Evolutionary conservation across 2,329 filamentous ascomycete genomes (phyloP).

Genomic region (Lasiodiplodia sp.): DNA sequence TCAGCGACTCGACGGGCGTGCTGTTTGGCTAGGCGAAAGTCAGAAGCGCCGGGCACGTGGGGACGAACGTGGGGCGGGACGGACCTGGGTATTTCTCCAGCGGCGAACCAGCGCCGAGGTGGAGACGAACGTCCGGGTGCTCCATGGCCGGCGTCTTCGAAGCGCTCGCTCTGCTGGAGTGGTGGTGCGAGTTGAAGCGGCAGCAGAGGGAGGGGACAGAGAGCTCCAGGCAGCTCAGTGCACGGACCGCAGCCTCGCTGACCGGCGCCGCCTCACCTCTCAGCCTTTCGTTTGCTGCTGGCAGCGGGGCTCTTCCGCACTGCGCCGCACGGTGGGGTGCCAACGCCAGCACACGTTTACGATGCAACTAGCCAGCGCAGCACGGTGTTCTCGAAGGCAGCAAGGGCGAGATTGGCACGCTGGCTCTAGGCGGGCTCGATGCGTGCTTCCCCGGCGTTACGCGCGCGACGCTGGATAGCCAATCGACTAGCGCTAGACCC

Average conservation of each 20-base stretch:
- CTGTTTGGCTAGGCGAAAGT: slow-evolving; percentile 44
- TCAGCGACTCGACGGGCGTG: slow-evolving; percentile 49
- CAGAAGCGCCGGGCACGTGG: slow-evolving; percentile 22
- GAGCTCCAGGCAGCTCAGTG: slow-evolving; percentile 13
- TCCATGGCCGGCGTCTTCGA: slow-evolving; percentile 21
- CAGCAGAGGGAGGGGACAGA: slow-evolving; percentile 15
- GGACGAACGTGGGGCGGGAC: slow-evolving; percentile 29
- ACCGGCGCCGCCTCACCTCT: slow-evolving; percentile 18
- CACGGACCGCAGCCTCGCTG: slow-evolving; percentile 2
- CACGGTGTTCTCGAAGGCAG: slow-evolving; percentile 4
- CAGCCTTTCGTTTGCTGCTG: background rate
- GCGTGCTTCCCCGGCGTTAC: slow-evolving; percentile 14
- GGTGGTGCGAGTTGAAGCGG: slow-evolving; percentile 8
- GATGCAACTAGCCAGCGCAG: slow-evolving; percentile 15
- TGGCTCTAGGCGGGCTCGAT: background rate
- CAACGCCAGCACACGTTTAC: background rate
- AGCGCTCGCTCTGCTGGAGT: slow-evolving; percentile 17
- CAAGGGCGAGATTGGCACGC: background rate
- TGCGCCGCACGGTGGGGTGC: background rate
- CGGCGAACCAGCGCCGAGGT: slow-evolving; percentile 41
- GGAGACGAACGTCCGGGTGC: slow-evolving; percentile 44
- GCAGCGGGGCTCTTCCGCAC: background rate
- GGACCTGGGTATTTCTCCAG: slow-evolving; percentile 51
- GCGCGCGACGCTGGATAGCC: slow-evolving; percentile 14
- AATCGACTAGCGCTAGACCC: slow-evolving; percentile 16